Percentiles rank a stretch among this genome's conserved stretches.
Evolutionary conservation across 345 rosid genomes (phyloP).

Genomic region (Sonneratia alba): DNA sequence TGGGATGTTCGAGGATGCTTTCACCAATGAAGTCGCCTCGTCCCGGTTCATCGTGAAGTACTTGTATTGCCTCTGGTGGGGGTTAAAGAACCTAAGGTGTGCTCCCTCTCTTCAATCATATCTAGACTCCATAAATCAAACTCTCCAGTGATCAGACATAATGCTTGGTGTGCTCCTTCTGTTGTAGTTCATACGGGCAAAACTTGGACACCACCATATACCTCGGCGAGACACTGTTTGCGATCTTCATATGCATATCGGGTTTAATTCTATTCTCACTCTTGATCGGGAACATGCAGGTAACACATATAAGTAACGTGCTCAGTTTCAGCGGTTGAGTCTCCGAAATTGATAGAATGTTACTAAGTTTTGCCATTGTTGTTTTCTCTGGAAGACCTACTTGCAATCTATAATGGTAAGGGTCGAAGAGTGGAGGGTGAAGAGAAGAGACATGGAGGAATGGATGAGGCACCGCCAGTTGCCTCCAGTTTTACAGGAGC

Average conservation of each 20-base stretch:
- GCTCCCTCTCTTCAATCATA: not conserved
- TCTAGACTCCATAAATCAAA: not conserved
- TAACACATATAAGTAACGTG: constrained; percentile 11
- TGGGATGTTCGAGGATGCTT: constrained; percentile 76
- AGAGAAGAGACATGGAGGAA: constrained; percentile 83
- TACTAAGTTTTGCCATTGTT: not conserved
- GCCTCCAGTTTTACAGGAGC: constrained; percentile 66
- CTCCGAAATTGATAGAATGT: no score
- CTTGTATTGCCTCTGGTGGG: constrained; percentile 91
- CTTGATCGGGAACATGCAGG: constrained; percentile 96
- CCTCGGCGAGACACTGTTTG: constrained; percentile 63
- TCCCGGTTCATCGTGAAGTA: constrained; percentile 42
- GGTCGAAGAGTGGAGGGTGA: constrained; percentile 86
- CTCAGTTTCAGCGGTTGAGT: not conserved
- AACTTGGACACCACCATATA: constrained; percentile 61
- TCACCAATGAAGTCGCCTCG: constrained; percentile 51
- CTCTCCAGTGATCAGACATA: not conserved
- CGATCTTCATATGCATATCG: constrained; percentile 51
- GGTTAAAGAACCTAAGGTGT: constrained; percentile 71
- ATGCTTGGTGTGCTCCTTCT: not conserved
- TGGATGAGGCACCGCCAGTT: constrained; percentile 97
- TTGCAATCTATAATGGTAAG: constrained; percentile 77
- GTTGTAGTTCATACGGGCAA: constrained; percentile 72
- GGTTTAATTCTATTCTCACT: constrained; percentile 72
- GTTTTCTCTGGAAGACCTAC: constrained; percentile 43